Evolutionary conservation across 2,329 filamentous ascomycete genomes (phyloP).

Genomic region (Fusarium napiforme): DNA sequence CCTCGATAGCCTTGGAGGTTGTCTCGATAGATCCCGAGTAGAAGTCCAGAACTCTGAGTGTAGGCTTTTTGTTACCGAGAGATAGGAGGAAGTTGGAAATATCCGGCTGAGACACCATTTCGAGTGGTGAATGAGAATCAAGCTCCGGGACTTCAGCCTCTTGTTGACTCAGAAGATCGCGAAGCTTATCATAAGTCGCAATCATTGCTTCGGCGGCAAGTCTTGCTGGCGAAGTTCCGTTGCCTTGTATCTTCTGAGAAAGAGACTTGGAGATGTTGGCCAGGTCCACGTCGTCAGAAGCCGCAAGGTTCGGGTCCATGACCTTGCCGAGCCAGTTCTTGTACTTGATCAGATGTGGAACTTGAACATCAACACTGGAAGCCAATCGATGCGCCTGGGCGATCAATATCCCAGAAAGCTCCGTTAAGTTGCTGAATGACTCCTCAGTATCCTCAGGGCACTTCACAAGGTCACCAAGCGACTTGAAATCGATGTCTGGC

Average conservation of each 20-base stretch:
- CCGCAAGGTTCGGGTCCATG: not conserved
- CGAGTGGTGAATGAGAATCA: not conserved
- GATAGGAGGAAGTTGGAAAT: not conserved
- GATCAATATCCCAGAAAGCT: not conserved
- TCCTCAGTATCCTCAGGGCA: not conserved
- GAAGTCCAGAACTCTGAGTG: not conserved
- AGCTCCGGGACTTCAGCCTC: not conserved
- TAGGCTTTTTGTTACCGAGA: not conserved
- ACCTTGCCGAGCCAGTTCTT: not conserved
- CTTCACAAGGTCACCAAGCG: not conserved
- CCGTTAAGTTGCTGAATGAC: not conserved
- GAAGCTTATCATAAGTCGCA: not conserved
- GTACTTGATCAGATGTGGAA: not conserved
- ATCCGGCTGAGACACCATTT: not conserved
- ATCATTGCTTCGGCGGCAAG: not conserved
- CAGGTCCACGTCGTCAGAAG: not conserved
- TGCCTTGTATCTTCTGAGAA: not conserved
- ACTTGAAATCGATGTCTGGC: not conserved
- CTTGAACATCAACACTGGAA: not conserved
- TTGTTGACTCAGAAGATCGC: not conserved
- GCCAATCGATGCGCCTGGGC: not conserved
- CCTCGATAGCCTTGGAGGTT: not conserved
- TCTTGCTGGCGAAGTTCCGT: not conserved
- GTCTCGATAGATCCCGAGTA: not conserved
- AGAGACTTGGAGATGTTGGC: not conserved